Conservation (phyloP, 805 yeast genomes). For the Sugiyamaella marilandica region DNA sequence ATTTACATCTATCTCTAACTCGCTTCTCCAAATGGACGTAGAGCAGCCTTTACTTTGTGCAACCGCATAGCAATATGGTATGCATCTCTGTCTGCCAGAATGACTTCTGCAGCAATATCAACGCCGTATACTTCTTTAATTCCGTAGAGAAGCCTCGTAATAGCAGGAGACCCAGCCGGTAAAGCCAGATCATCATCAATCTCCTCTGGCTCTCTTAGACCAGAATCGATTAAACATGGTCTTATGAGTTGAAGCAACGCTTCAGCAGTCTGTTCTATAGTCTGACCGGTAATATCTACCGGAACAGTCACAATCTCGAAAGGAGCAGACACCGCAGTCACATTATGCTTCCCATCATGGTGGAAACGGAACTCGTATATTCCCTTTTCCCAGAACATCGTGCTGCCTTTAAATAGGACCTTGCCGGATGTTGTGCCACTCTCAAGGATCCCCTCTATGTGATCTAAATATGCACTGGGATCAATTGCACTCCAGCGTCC, state of each 20-base stretch:
- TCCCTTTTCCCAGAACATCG: constrained; percentile 62
- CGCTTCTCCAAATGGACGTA: constrained; percentile 27
- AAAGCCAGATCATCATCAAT: constrained; percentile 17
- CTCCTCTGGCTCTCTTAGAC: constrained; percentile 17
- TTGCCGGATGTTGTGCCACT: constrained; percentile 37
- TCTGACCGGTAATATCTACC: constrained; percentile 25
- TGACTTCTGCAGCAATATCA: constrained; percentile 40
- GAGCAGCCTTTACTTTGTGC: constrained; percentile 26
- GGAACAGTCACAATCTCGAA: constrained; percentile 51
- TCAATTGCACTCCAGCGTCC: constrained; percentile 61
- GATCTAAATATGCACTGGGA: constrained; percentile 30
- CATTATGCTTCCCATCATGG: constrained; percentile 61
- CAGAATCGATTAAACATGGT: constrained; percentile 22
- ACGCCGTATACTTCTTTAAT: constrained; percentile 29
- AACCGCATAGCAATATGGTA: constrained; percentile 27
- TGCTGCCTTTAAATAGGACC: constrained; percentile 44
- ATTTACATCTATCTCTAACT: too few species aligned
- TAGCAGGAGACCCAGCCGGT: constrained; percentile 20
- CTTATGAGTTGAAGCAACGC: constrained; percentile 28
- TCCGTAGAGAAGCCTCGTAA: constrained; percentile 23
- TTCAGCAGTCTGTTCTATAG: constrained; percentile 30
- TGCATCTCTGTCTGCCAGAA: constrained; percentile 38
- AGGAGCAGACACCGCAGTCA: constrained; percentile 58
- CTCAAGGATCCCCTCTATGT: constrained; percentile 22
- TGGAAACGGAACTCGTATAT: constrained; percentile 72